These are phyloP conservation scores for Diutina mesorugosa DNA, from an alignment of 1,139 yeast genomes.

Conservation along the genomic window DNA sequence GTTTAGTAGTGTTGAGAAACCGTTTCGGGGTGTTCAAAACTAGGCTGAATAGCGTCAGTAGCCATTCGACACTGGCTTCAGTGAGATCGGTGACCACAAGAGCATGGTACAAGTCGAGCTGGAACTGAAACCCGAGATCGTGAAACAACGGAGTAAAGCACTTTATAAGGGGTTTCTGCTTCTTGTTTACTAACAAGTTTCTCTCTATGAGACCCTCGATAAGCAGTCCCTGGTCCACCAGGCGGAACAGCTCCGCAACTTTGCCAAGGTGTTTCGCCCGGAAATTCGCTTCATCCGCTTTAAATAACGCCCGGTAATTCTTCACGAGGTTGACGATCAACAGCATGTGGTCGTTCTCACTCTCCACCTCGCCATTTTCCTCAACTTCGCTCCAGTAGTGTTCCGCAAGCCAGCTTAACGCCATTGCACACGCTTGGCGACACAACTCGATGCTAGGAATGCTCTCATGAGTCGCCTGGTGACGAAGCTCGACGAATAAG, in stretches of 20 bases:
- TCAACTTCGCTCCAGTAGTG: slow-evolving; percentile 50
- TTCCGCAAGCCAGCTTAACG: slow-evolving; percentile 62
- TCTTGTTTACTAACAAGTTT: neutral
- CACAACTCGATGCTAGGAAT: slow-evolving; percentile 63
- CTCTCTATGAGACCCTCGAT: neutral
- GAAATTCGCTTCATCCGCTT: neutral
- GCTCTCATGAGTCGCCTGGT: slow-evolving; percentile 82
- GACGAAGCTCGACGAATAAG: slow-evolving; percentile 81
- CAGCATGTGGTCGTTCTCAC: neutral
- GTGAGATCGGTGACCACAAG: neutral
- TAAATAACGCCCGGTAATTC: neutral
- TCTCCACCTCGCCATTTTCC: neutral
- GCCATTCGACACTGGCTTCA: neutral
- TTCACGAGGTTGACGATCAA: neutral
- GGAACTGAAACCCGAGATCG: neutral
- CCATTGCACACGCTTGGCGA: slow-evolving; percentile 42
- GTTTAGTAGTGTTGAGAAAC: neutral
- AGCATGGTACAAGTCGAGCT: neutral
- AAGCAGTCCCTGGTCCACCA: neutral
- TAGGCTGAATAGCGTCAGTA: neutral
- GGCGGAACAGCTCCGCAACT: neutral
- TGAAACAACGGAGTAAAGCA: neutral
- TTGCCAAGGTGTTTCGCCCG: neutral
- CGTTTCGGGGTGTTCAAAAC: neutral
- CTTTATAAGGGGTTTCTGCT: neutral